These are phyloP conservation scores for Taphrina communis DNA, from an alignment of 1,139 yeast genomes.

Conservation along the genomic window DNA sequence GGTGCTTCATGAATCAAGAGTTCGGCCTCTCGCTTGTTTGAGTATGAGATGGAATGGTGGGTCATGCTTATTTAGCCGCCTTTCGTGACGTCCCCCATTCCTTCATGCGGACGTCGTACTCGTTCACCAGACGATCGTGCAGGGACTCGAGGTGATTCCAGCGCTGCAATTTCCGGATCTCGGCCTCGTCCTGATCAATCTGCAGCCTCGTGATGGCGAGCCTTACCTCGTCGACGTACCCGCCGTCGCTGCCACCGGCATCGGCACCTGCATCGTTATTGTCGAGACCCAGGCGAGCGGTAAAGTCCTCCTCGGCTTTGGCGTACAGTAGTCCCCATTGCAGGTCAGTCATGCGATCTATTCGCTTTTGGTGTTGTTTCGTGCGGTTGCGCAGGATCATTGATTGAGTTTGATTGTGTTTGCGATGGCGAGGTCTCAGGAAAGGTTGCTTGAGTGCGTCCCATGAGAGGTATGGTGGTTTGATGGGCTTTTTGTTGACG, in stretches of 20 bases:
- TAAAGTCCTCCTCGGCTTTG: conserved; percentile 35
- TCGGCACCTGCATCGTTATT: too few species aligned
- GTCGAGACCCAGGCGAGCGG: conserved; percentile 7
- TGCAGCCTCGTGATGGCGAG: conserved; percentile 23
- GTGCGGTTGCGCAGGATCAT: conserved; percentile 25
- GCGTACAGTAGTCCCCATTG: conserved; percentile 19
- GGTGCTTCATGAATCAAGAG: too few species aligned
- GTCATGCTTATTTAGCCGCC: too few species aligned
- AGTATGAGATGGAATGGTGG: too few species aligned
- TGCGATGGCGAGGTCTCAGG: conserved; percentile 24
- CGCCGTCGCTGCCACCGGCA: not conserved
- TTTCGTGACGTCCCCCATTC: not conserved
- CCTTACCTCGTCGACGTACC: conserved; percentile 29
- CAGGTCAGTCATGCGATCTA: conserved; percentile 26
- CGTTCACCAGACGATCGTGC: conserved; percentile 12
- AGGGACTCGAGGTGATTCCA: conserved; percentile 22
- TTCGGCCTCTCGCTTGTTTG: too few species aligned
- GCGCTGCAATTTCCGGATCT: conserved; percentile 12
- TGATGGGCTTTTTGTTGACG: not conserved
- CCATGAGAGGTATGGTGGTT: conserved; percentile 23
- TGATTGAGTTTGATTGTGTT: conserved; percentile 23
- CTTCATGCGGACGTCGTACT: conserved; percentile 5
- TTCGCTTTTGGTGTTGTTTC: conserved; percentile 18
- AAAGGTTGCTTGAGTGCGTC: conserved; percentile 31
- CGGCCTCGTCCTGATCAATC: conserved; percentile 11